phyloP scores from a whole-genome alignment of 2,329 filamentous ascomycete genomes.

The Trichothecium sympodiale region DNA sequence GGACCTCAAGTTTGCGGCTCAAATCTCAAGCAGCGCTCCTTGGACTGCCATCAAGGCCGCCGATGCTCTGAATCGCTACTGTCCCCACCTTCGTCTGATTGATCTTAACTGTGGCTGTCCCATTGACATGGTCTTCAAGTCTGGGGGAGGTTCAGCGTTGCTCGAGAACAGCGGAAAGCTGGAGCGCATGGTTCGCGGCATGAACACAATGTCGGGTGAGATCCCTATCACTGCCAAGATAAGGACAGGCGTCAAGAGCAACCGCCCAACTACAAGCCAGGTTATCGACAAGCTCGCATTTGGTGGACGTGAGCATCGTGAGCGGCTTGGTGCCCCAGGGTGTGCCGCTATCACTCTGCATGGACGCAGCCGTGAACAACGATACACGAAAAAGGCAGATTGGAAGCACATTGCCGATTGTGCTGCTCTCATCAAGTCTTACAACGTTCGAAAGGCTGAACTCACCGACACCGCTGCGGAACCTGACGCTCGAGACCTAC shows the following conservation, averaged over 20 bases:
- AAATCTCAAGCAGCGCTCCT: constrained; percentile 86
- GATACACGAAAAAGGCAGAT: constrained; percentile 86
- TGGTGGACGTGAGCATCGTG: constrained; percentile 61
- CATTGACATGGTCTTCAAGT: constrained; percentile 84
- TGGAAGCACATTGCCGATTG: constrained; percentile 93
- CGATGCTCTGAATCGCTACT: constrained; percentile 64
- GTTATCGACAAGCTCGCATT: constrained; percentile 75
- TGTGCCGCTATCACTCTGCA: constrained; percentile 94
- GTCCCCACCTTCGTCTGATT: constrained; percentile 78
- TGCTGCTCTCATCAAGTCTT: constrained; percentile 68
- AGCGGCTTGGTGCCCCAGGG: constrained; percentile 63
- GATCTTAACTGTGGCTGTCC: constrained; percentile 97
- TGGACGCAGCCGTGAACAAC: constrained; percentile 84
- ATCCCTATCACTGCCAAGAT: constrained; percentile 93
- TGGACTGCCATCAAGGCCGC: constrained; percentile 85
- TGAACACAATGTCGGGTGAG: constrained; percentile 86
- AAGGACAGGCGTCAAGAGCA: constrained; percentile 77
- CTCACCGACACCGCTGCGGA: constrained; percentile 68
- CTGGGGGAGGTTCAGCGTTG: constrained; percentile 81
- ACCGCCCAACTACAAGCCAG: constrained; percentile 67
- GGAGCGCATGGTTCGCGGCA: constrained; percentile 89
- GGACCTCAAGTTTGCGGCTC: constrained; percentile 82
- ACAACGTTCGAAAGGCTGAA: constrained; percentile 57
- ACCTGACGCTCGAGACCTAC: constrained; percentile 61
- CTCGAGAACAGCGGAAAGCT: constrained; percentile 82